Base-by-base conservation (phyloP, 2,329 filamentous ascomycete species). In the Tolypocladium amazonense region DNA sequence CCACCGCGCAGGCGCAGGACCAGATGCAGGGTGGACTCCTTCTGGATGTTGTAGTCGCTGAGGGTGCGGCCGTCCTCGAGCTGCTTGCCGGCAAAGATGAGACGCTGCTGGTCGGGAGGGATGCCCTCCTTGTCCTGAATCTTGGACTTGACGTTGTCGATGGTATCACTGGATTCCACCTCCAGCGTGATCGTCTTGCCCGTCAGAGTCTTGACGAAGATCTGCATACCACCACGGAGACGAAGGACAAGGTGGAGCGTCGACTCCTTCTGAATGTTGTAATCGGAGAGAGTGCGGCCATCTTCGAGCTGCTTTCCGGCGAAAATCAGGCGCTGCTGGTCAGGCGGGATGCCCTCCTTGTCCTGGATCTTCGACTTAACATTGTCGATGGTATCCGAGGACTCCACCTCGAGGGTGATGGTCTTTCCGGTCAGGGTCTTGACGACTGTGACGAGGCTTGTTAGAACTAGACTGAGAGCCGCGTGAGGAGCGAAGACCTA, bases 321-420 rank as follows among this genome's bases (percentile, higher is more conserved):
- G 67, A 97, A 97, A 74, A 97, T 97, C 66, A 97, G 76, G 68
- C 92, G 93, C 80, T 97, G 92, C 77, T 97, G 92, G 72, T 97
- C 92, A 14, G 92, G 92, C 55, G 92, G 93, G 60, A 97, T 97
- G 52, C 93, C 93, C 78, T 97, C 93, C 86, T 97, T 97, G 72
- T 97, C 93, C 77, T 97, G 93, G 56, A 97, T 97, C 86, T 97
- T 97, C 56, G 84, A 87, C 87, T 97, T 97, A 45, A 97, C 92
- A 63, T 96, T 96, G 81, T 96, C 92, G 76, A 96, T 96, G 47
- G 92, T 96, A 69, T 96, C 92, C 0, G 86, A 89, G 0, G 88
- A 92, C 75, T 95, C 90, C 1, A 95, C 90, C 78, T 95, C 91
- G 2, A 95, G 81, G 8, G 92, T 96, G 72, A 96, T 96, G 58